Base-by-base conservation (phyloP, 805 yeast genomes). In the Yarrowia deformans region DNA sequence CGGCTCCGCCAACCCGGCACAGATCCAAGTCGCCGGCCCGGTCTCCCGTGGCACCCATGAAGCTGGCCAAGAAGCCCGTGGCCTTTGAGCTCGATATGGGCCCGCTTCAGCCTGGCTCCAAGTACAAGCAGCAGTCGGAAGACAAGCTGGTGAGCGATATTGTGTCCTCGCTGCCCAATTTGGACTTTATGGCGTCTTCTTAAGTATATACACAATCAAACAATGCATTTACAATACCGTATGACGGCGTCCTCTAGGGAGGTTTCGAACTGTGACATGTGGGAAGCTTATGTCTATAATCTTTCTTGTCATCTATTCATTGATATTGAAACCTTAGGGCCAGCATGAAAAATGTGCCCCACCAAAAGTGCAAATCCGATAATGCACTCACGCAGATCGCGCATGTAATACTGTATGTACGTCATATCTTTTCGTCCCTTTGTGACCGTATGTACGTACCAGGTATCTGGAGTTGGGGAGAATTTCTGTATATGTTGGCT, bases 141-240 rank as follows among this genome's bases (percentile, higher is more conserved):
- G 68, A 63, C 37, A 48, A 49, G 37, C 16, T 49, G 68, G 56
- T 63, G 8, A 32, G 16, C 32, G 68, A 63, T n/a, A 63, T 63
- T 39, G 68, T 63, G 1, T 7, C 19, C 9, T 48, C 56, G 3
- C 32, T 63, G 56, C 56, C 68, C 16, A 49, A 63, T 10, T 32
- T 63, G 56, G 55, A 48, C 35, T 63, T 63, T 16, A 9, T 63
- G 56, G 29, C 34, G 10, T 32, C 45, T 19, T 14, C 7, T n/a
- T 52, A 13, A 52, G 14, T 3, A 43, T 13, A 45, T 29, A 46
- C n/a, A 29, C 56, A 34, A 50, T 50, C 16, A 9, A 32, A 13
- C 14, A 49, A 34, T 52, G 56, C 56, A 52, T 52, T 52, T 23
- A n/a, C 29, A 23, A 2, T 23, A 2, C 29, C 2, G 29, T 23